These are phyloP conservation scores for Leptomonas pyrrhocoris DNA, from an alignment of 208 protist genomes.

Conservation along the genomic window DNA sequence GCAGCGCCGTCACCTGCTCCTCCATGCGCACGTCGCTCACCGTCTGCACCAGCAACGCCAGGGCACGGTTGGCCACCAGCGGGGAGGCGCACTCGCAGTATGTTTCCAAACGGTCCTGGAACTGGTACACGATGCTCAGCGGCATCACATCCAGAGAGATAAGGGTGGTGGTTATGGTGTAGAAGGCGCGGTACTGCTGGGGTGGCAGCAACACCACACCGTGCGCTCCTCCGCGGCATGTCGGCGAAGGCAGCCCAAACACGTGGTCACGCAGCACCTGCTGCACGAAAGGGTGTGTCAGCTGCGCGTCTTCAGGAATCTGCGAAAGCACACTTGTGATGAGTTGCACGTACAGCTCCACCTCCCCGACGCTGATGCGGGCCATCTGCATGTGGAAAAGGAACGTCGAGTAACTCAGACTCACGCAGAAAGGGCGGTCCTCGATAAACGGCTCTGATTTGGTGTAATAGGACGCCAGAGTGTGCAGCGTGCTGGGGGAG, in stretches of 20 bases:
- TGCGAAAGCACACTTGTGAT: slow-evolving; percentile 68
- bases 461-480: slow-evolving; percentile 89
- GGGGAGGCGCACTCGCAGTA: slow-evolving; percentile 75
- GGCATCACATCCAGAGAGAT: slow-evolving; percentile 64
- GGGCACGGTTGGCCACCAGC: slow-evolving; percentile 80
- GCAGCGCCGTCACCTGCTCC: slow-evolving; percentile 80
- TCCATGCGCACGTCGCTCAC: slow-evolving; percentile 67
- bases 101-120: slow-evolving; percentile 75
- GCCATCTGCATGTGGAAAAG: slow-evolving; percentile 93
- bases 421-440: slow-evolving; percentile 85
- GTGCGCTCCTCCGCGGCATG: slow-evolving; percentile 73
- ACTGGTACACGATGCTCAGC: slow-evolving; percentile 81
- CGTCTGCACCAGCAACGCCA: slow-evolving; percentile 81
- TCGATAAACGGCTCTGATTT: slow-evolving; percentile 73
- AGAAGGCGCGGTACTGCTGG: slow-evolving; percentile 86
- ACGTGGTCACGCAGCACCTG: slow-evolving; percentile 84
- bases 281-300: slow-evolving; percentile 83
- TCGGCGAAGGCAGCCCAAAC: slow-evolving; percentile 85
- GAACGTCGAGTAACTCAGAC: slow-evolving; percentile 88
- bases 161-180: slow-evolving; percentile 63
- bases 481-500: slow-evolving; percentile 82
- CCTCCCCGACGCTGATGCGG: slow-evolving; percentile 76
- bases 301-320: slow-evolving; percentile 61
- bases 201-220: slow-evolving; percentile 81
- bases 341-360: slow-evolving; percentile 87